A percentile compares a stretch with the other conserved stretches of the same genome.
phyloP scores from a whole-genome alignment of 352 stramenopile genomes.

The Pythium aquatile region DNA sequence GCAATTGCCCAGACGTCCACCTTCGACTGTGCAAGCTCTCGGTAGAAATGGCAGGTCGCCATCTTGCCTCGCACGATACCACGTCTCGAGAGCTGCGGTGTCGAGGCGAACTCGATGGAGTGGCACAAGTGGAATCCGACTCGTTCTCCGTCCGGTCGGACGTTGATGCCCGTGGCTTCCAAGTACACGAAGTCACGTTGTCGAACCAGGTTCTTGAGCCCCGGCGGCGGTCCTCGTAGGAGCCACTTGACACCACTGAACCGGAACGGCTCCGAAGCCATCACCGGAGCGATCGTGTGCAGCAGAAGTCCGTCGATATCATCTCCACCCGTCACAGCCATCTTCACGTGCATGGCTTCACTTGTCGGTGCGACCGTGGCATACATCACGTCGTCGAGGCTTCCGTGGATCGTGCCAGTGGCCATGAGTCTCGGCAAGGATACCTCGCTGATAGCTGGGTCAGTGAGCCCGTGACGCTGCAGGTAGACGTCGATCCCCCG shows the following conservation, averaged over 20 bases:
- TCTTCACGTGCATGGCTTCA: slow-evolving; percentile 27
- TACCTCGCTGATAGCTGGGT: not conserved
- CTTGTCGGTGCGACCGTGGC: slow-evolving; percentile 20
- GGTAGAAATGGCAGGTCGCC: slow-evolving; percentile 26
- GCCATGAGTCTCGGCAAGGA: slow-evolving; percentile 20
- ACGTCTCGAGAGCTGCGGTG: slow-evolving; percentile 16
- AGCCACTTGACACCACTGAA: slow-evolving; percentile 31
- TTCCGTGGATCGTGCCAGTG: slow-evolving; percentile 17
- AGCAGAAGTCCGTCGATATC: slow-evolving; percentile 23
- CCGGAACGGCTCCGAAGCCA: slow-evolving; percentile 19
- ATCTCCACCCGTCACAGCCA: slow-evolving; percentile 14
- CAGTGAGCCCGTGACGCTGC: slow-evolving; percentile 1
- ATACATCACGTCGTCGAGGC: slow-evolving; percentile 28
- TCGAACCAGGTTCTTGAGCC: slow-evolving; percentile 15
- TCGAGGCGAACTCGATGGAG: slow-evolving; percentile 29
- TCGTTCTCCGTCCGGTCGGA: slow-evolving; percentile 19
- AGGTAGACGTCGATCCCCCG: slow-evolving; percentile 19
- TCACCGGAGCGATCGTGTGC: slow-evolving; percentile 20
- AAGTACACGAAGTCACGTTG: slow-evolving; percentile 30
- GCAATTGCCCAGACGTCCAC: slow-evolving; percentile 26
- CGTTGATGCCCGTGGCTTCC: slow-evolving; percentile 23
- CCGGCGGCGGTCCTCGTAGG: slow-evolving; percentile 8
- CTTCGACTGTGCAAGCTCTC: slow-evolving; percentile 13
- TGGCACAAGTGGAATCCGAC: slow-evolving; percentile 28
- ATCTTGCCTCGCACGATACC: slow-evolving; percentile 28